phyloP scores from a whole-genome alignment of 441 rosid genomes.

The Gossypium lobatum region DNA sequence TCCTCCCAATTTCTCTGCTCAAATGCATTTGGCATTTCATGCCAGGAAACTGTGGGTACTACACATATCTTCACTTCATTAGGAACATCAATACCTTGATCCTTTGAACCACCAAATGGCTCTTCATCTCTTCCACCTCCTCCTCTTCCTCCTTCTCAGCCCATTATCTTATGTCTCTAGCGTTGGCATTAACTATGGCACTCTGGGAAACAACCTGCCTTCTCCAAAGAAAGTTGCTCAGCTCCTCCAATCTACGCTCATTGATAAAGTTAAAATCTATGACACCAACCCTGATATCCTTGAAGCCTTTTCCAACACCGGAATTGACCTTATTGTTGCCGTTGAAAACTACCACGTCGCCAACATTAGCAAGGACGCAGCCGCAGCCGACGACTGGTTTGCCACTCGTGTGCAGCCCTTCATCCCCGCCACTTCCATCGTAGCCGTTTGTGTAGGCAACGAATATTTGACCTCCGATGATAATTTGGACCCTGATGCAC shows the following conservation, averaged over 20 bases:
- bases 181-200: slow-evolving; percentile 66
- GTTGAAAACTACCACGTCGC: slow-evolving; percentile 49
- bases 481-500: slow-evolving; percentile 33
- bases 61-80: not conserved
- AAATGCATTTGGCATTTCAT: not conserved
- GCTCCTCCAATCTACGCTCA: slow-evolving; percentile 60
- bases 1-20: not conserved
- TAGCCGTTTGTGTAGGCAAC: slow-evolving; percentile 51
- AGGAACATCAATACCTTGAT: not conserved
- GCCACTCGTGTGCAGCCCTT: slow-evolving; percentile 46
- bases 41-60: not conserved
- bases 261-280: slow-evolving; percentile 65
- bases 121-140: slow-evolving; percentile 14
- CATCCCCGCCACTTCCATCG: slow-evolving; percentile 52
- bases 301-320: slow-evolving; percentile 61
- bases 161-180: slow-evolving; percentile 17
- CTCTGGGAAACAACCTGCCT: slow-evolving; percentile 63
- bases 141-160: slow-evolving; percentile 22
- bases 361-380: slow-evolving; percentile 37
- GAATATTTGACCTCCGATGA: slow-evolving; percentile 50
- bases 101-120: slow-evolving; percentile 21
- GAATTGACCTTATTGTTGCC: slow-evolving; percentile 51
- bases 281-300: slow-evolving; percentile 66
- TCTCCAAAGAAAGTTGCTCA: slow-evolving; percentile 54
- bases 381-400: slow-evolving; percentile 53